Conservation (phyloP, 768 basidiomycete genomes). For the Mycena capillaripes region DNA sequence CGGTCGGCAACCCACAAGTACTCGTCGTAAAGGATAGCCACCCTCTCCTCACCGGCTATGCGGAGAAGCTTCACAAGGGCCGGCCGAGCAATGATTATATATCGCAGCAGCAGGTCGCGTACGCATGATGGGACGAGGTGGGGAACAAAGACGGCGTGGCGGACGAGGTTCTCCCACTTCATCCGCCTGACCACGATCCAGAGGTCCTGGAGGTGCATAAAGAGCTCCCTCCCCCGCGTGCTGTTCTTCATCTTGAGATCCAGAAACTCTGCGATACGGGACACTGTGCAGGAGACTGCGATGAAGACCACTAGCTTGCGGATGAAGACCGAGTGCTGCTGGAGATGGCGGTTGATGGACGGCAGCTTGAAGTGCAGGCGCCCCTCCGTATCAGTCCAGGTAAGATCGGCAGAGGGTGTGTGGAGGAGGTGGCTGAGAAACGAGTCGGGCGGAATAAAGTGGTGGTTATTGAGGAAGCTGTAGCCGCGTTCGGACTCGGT, state of each 20-base stretch:
- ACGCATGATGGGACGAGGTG: neutral
- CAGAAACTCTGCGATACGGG: neutral
- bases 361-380: neutral
- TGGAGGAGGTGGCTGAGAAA: neutral
- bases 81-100: neutral
- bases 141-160: neutral
- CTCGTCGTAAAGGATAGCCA: neutral
- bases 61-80: neutral
- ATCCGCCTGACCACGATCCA: neutral
- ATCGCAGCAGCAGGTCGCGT: neutral
- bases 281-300: neutral
- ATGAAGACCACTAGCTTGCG: neutral
- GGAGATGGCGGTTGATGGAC: neutral
- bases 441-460: neutral
- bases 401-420: neutral
- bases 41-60: neutral
- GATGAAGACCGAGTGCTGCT: neutral
- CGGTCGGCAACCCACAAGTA: neutral
- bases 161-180: neutral
- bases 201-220: neutral
- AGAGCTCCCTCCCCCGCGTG: neutral
- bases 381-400: neutral
- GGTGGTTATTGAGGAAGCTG: neutral
- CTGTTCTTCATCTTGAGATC: neutral
- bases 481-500: neutral